Conservation (phyloP, 768 basidiomycete genomes). For the Multifurca ochricompacta region DNA sequence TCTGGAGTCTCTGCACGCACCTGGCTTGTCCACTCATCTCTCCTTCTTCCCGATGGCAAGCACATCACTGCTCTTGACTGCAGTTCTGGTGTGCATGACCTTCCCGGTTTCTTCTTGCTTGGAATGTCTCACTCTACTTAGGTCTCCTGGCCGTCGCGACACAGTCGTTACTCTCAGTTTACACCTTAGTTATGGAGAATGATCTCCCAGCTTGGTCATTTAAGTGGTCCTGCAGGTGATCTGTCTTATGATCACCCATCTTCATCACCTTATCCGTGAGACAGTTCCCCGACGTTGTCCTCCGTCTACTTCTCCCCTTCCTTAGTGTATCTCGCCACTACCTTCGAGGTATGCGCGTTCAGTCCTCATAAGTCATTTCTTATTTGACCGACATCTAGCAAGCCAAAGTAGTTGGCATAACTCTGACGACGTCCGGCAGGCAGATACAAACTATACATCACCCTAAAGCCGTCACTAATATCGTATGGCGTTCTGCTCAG, state of each 20-base stretch:
- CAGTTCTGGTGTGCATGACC: conserved; percentile 51
- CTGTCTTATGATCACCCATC: neutral
- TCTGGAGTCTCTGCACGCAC: conserved; percentile 53
- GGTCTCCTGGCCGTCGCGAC: conserved; percentile 71
- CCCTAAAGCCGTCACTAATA: conserved; percentile 60
- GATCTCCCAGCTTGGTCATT: conserved; percentile 77
- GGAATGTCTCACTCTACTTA: conserved; percentile 28
- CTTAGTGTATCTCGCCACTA: conserved; percentile 62
- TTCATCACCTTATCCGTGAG: conserved; percentile 3
- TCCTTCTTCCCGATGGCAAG: conserved; percentile 51
- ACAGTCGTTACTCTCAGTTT: conserved; percentile 53
- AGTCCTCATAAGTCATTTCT: neutral
- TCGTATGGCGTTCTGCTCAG: conserved; percentile 68
- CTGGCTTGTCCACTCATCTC: conserved; percentile 79
- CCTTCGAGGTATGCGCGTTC: conserved; percentile 38
- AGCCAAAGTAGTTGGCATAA: conserved; percentile 53
- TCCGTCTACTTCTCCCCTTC: conserved; percentile 66
- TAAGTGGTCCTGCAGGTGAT: conserved; percentile 67
- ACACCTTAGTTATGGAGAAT: conserved; percentile 71
- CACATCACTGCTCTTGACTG: conserved; percentile 59
- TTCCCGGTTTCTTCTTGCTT: conserved; percentile 20
- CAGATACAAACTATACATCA: conserved; percentile 63
- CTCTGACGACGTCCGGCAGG: conserved; percentile 64
- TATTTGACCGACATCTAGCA: conserved; percentile 33
- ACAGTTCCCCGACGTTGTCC: conserved; percentile 43